Percentiles rank a stretch among this genome's conserved stretches.
Conservation (phyloP, 139 green algal species). For the Auxenochlorella protothecoides region DNA sequence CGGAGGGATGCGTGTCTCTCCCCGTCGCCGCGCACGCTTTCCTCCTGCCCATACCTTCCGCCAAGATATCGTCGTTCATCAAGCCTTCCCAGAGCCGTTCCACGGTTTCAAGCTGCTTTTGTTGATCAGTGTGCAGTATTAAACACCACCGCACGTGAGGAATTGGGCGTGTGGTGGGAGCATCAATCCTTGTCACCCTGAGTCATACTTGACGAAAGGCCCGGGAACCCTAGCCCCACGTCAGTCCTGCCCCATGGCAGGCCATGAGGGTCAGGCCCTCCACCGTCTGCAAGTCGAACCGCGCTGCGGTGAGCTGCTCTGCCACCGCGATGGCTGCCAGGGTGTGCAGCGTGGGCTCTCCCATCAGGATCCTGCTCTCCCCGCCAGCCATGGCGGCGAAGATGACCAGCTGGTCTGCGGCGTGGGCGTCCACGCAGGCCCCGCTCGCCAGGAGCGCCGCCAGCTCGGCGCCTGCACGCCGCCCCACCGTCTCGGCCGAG, state of each 20-base stretch:
- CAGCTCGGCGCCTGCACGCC: conserved; percentile 39
- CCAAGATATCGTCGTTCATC: too few relatives aligned
- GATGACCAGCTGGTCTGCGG: conserved; percentile 67
- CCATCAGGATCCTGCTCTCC: conserved; percentile 36
- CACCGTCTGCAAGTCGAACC: conserved; percentile 18
- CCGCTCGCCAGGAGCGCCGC: conserved; percentile 36
- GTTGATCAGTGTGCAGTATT: too few relatives aligned
- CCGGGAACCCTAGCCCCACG: too few relatives aligned
- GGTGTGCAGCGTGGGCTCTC: conserved; percentile 65
- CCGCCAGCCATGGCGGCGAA: conserved; percentile 72
- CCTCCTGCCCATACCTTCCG: too few relatives aligned
- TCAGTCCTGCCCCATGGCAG: conserved; percentile 5
- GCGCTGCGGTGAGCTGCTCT: conserved; percentile 31
- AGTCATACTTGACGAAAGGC: too few relatives aligned
- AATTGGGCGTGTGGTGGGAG: too few relatives aligned
- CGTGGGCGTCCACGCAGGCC: conserved; percentile 18
- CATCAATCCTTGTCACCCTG: too few relatives aligned
- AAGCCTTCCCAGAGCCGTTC: too few relatives aligned
- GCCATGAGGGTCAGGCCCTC: conserved; percentile 5
- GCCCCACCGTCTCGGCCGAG: conserved; percentile 29
- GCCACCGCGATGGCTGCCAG: conserved; percentile 64
- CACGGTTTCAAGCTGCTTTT: too few relatives aligned
- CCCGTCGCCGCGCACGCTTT: too few relatives aligned
- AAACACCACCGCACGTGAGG: too few relatives aligned
- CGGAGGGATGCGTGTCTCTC: too few relatives aligned